A percentile compares a stretch with the other conserved stretches of the same genome.
These are phyloP conservation scores for Gossypium anomalum DNA, from an alignment of 345 rosid genomes.

Conservation along the genomic window DNA sequence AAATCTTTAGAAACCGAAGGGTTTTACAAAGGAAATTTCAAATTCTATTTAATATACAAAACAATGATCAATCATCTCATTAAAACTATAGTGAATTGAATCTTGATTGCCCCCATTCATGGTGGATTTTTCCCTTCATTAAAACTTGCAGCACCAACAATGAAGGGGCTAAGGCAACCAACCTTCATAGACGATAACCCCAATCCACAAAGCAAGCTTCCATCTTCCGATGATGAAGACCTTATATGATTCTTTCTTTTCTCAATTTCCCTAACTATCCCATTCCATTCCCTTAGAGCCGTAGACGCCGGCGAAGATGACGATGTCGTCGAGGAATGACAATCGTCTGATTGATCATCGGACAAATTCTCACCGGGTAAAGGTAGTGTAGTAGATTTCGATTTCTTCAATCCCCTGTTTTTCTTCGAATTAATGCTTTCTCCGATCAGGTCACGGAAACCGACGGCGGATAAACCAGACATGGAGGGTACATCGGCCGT, in stretches of 20 bases:
- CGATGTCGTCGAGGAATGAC: constrained; percentile 48
- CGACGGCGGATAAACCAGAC: constrained; percentile 38
- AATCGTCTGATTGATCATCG: constrained; percentile 33
- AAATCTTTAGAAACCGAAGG: neutral
- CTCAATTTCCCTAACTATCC: constrained; percentile 23
- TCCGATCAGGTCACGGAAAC: constrained; percentile 50
- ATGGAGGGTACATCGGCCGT: constrained; percentile 44
- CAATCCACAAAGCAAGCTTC: constrained; percentile 40
- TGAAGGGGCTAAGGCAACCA: neutral
- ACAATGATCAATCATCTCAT: neutral
- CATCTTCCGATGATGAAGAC: constrained; percentile 37
- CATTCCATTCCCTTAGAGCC: constrained; percentile 53
- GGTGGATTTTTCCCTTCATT: neutral
- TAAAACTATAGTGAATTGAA: no score
- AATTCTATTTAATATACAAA: neutral
- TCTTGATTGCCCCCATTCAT: neutral
- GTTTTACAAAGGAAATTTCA: neutral
- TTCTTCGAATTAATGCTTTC: neutral
- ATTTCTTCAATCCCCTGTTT: constrained; percentile 13
- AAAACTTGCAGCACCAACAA: neutral
- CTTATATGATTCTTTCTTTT: constrained; percentile 26
- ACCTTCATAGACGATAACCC: neutral
- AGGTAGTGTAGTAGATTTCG: neutral
- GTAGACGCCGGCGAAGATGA: constrained; percentile 49
- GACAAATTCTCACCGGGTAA: constrained; percentile 3